Base-by-base conservation (phyloP, 441 rosid genomes). In the Euphorbia corollata region DNA sequence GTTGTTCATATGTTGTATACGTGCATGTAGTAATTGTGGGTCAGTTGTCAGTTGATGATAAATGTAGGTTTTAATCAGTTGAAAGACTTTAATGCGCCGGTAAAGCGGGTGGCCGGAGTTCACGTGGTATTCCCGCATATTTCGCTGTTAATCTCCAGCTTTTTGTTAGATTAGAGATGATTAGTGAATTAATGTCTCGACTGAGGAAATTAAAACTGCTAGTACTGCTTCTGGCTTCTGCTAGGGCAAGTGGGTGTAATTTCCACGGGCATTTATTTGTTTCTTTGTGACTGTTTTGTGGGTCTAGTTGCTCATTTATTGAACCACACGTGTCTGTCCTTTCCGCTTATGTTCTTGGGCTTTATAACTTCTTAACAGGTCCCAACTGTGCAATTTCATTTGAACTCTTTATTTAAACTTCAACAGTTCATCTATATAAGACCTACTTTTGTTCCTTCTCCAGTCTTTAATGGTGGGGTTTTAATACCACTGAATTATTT, bases 71-170 rank as follows among this genome's bases (percentile, higher is more conserved):
- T n/a, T 45, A 27, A 20, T 30, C 47, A 34, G 4, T 50, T 22
- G 23, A 41, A 41, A 32, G 63, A n/a, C n/a, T n/a, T n/a, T n/a
- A n/a, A n/a, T n/a, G n/a, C n/a, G n/a, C n/a, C n/a, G 68, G 76
- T 73, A 70, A 75, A 78, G 77, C 76, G 81, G 78, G 84, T 73
- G 88, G 79, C 80, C 82, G 80, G 82, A 75, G 74, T 64, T 82
- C 94, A 89, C 94, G 83, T 89, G 96, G 86, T 84, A 83, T 89
- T 85, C 91, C 91, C 90, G 98, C 73, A 80, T 79, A 66, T 85
- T 81, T 63, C 85, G 89, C 85, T 86, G 86, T 45, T 78, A 73
- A 73, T 19, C 82, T 74, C 55, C 68, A 64, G 77, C 67, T 68
- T 57, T 74, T n/a, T n/a, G n/a, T n/a, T n/a, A n/a, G n/a, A n/a